Evolutionary conservation across 306 rosid species (phyloP), one percentile per base, ranked within the genome.

Genomic region (Prunus mira): DNA sequence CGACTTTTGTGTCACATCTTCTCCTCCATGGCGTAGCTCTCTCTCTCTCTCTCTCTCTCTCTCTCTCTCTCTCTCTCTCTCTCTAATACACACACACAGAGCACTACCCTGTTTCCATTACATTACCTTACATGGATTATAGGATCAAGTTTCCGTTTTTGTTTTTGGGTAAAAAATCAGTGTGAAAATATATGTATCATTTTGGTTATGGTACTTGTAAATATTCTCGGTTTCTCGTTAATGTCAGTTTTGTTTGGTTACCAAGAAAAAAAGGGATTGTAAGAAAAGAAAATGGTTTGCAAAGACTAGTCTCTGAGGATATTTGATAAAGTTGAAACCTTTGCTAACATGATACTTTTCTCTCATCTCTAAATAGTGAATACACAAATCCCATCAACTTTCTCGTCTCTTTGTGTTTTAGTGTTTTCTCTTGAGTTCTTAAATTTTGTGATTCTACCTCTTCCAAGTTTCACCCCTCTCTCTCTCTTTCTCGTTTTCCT

Each of bases 1-100:
- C 57, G 86, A 88, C 70, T 95, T 75, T 88, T 89, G 98, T 69
- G 75, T 94, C 76, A 75, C 80, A 43, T 92, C 97, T 76, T 76
- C 91, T 46, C 97, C 98, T 19, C 43, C 86, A 46, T 90, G 96
- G 98, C 91, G 98, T 92, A 85, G 9, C 9, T 38, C 30, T 38
- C 64, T 55, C 68, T 46, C 71, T 57, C 38, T 68, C n/a, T n/a
- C n/a, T n/a, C n/a, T n/a, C n/a, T n/a, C n/a, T n/a, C n/a, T n/a
- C n/a, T n/a, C n/a, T n/a, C n/a, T n/a, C n/a, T n/a, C n/a, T n/a
- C n/a, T n/a, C 12, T 38, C 30, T 38, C 64, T 55, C 38, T 34
- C 1, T 32, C 7, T 34, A 9, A 30, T 1, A 20, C 47, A 34
- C 17, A 38, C 24, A 55, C 46, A 32, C 67, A 30, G 12, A 62